phyloP scores from a whole-genome alignment of 225 moss, liverwort and hornwort species.

The Polytrichum commune region DNA sequence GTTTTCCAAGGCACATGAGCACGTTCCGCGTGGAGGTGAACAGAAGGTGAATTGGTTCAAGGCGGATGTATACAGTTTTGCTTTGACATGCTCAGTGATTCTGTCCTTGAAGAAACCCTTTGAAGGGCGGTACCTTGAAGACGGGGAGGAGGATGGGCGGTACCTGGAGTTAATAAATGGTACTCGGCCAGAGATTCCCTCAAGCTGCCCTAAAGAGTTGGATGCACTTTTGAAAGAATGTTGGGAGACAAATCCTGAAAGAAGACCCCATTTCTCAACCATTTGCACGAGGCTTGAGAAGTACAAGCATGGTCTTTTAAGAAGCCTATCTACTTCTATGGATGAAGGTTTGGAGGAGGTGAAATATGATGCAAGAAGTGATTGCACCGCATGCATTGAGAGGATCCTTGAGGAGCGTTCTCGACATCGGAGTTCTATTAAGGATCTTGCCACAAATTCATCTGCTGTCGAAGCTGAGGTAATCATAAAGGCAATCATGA shows the following conservation, averaged over 20 bases:
- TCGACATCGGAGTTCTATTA: too few relatives aligned
- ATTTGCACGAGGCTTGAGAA: neutral
- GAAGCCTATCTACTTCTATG: neutral
- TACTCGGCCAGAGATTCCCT: too few relatives aligned
- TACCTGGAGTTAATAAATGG: neutral
- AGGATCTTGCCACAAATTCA: too few relatives aligned
- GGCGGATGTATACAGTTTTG: neutral
- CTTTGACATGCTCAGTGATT: neutral
- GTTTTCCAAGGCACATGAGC: too few relatives aligned
- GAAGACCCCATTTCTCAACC: neutral
- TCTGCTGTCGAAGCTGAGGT: neutral
- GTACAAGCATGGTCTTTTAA: neutral
- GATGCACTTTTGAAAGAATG: too few relatives aligned
- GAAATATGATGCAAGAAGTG: too few relatives aligned
- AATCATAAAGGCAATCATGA: neutral
- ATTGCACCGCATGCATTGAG: too few relatives aligned
- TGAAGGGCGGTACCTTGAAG: neutral
- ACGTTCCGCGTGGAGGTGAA: too few relatives aligned
- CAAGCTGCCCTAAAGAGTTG: too few relatives aligned
- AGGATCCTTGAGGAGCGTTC: too few relatives aligned
- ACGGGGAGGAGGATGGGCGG: neutral
- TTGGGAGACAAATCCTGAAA: too few relatives aligned
- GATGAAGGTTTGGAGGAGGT: neutral
- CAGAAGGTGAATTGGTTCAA: too few relatives aligned
- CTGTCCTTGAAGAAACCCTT: slow-evolving; percentile 5